phyloP scores from a whole-genome alignment of 2,329 filamentous ascomycete species.

The Chlorencoelia australis region DNA sequence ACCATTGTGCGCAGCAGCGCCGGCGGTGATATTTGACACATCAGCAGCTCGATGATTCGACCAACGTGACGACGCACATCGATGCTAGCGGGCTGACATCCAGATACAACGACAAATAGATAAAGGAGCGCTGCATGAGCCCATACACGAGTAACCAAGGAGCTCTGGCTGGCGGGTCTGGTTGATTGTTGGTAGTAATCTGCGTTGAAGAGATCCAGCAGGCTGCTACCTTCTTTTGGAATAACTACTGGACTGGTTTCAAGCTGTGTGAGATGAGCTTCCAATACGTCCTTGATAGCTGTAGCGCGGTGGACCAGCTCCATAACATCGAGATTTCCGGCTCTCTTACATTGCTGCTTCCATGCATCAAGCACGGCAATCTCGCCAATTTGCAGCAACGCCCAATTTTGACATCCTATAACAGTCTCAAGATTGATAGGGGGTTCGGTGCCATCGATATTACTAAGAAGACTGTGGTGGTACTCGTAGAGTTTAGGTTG shows the following conservation, averaged over 20 bases:
- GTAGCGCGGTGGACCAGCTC: constrained; percentile 37
- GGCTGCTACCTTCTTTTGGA: constrained; percentile 5
- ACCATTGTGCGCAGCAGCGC: constrained; percentile 16
- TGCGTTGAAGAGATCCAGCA: constrained; percentile 9
- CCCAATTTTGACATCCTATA: constrained; percentile 47
- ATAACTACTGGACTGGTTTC: constrained; percentile 7
- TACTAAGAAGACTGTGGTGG: constrained; percentile 29
- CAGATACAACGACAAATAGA: constrained; percentile 14
- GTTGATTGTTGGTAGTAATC: constrained; percentile 6
- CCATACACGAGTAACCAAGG: constrained; percentile 12
- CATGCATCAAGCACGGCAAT: constrained; percentile 44
- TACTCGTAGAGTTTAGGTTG: constrained; percentile 34
- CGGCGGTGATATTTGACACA: constrained; percentile 10
- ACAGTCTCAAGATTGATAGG: constrained; percentile 39
- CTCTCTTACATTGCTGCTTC: constrained; percentile 40
- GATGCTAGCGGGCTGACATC: constrained; percentile 14
- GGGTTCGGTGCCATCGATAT: constrained; percentile 24
- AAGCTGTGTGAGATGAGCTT: constrained; percentile 10
- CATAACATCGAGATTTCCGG: constrained; percentile 34
- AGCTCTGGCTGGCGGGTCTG: constrained; percentile 7
- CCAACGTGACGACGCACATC: constrained; percentile 13
- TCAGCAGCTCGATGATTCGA: constrained; percentile 12
- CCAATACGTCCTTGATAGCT: constrained; percentile 27
- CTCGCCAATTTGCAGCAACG: constrained; percentile 40
- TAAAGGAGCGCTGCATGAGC: constrained; percentile 17